Base-by-base conservation (phyloP, 1,139 yeast species). In the Candida sanyaensis region DNA sequence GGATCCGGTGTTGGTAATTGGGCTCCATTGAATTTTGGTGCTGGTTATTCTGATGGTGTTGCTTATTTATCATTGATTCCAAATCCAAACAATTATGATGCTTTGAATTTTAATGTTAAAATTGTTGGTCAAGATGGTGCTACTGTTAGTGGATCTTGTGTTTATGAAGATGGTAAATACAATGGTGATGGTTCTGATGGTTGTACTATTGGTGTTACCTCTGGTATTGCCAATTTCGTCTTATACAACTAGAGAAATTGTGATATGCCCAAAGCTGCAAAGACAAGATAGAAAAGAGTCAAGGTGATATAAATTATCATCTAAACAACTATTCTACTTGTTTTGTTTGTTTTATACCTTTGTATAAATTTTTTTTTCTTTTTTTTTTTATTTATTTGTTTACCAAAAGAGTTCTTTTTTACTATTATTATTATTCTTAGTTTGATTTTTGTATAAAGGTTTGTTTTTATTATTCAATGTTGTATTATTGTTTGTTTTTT, bases 1-100 rank as follows among this genome's bases (percentile, higher is more conserved):
- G 85, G 86, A 49, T 73, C 84, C 41, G 84, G 81, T 58, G 72
- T 83, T 54, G 93, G 93, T 75, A 86, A 86, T 81, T 86, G 92
- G 91, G 90, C 92, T 49, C 92, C 92, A 62, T 78, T 86, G 59
- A 84, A 81, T 62, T 75, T 86, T 58, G 93, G 93, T 70, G 88
- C 92, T 52, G 92, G 93, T 67, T 74, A 71, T 60, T 69, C 79
- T 48, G 66, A 66, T 57, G 88, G 87, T 57, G 75, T 79, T 59
- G 76, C 88, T 47, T 86, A 86, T 75, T 73, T 86, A 61, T 86
- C 92, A 1, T 77, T 86, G 71, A 86, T 86, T 73, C 92, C 92
- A 66, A 86, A 86, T 71, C 93, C 93, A 61, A 86, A 86, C 77
- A 86, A 86, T 77, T 56, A 60, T 46, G 68, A 73, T 38, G 68